Evolutionary conservation across 441 rosid genomes (phyloP).

Genomic region (Arabidopsis lyrata): DNA sequence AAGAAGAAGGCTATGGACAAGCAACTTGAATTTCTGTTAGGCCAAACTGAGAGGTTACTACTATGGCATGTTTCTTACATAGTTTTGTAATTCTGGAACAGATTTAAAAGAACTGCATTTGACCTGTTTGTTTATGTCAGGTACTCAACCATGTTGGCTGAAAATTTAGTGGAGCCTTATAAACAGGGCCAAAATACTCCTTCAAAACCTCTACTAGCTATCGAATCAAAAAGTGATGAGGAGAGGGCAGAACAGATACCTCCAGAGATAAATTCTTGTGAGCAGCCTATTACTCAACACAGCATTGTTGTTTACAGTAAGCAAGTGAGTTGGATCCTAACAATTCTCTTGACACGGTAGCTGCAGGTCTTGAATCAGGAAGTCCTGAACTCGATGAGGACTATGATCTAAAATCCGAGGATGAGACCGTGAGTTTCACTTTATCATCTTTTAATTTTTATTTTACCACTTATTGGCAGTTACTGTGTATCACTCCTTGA

Average conservation of each 20-base stretch:
- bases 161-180: constrained; percentile 78
- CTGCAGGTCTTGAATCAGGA: constrained; percentile 57
- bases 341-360: constrained; percentile 21
- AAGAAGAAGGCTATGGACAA: constrained; percentile 98
- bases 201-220: constrained; percentile 43
- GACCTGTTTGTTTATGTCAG: constrained; percentile 51
- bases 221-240: constrained; percentile 49
- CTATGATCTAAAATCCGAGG: constrained; percentile 66
- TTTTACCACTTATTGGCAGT: constrained; percentile 16
- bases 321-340: constrained; percentile 37
- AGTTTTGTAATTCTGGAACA: constrained; percentile 2
- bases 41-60: constrained; percentile 96
- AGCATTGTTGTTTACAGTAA: constrained; percentile 26
- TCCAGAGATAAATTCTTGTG: constrained; percentile 58
- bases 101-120: constrained; percentile 5
- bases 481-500: constrained; percentile 27
- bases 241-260: constrained; percentile 46
- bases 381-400: constrained; percentile 72
- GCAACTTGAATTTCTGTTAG: constrained; percentile 96
- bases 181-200: constrained; percentile 54
- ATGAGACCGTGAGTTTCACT: constrained; percentile 71
- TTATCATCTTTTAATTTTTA: constrained; percentile 7
- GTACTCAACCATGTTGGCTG: constrained; percentile 99
- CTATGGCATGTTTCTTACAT: constrained; percentile 12
- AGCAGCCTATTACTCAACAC: constrained; percentile 41